These are phyloP conservation scores for Phlegmacium glaucopus DNA, from an alignment of 768 basidiomycete species.

Conservation along the genomic window DNA sequence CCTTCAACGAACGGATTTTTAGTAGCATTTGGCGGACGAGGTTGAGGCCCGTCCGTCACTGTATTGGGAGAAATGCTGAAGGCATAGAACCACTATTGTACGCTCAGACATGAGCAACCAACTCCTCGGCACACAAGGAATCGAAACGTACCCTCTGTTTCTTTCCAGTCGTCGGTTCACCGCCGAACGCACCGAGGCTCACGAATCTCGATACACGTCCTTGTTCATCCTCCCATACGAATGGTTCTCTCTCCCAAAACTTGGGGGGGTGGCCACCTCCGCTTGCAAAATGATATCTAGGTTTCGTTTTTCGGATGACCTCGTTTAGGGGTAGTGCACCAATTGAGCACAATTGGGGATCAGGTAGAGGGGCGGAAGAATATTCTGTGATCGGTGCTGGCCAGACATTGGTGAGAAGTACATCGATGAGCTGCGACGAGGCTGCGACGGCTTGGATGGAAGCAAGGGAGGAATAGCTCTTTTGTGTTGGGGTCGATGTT, in stretches of 20 bases:
- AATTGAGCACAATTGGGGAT: constrained; percentile 38
- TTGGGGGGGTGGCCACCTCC: constrained; percentile 59
- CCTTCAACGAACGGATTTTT: constrained; percentile 64
- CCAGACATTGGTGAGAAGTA: constrained; percentile 80
- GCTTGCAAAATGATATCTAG: constrained; percentile 85
- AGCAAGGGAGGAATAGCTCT: constrained; percentile 62
- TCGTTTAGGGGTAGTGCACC: constrained; percentile 64
- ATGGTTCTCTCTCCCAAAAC: constrained; percentile 97
- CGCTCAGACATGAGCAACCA: background rate
- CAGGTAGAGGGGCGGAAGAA: constrained; percentile 51
- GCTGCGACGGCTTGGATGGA: constrained; percentile 60
- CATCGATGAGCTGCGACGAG: constrained; percentile 68
- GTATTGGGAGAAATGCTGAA: constrained; percentile 73
- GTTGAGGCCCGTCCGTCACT: constrained; percentile 28
- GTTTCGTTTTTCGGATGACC: constrained; percentile 60
- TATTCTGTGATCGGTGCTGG: constrained; percentile 62
- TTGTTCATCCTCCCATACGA: constrained; percentile 72
- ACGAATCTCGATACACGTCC: constrained; percentile 76
- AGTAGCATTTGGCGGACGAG: constrained; percentile 60
- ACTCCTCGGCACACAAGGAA: background rate
- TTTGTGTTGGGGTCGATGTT: constrained; percentile 33
- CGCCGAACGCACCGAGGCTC: constrained; percentile 86
- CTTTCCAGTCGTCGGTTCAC: constrained; percentile 54
- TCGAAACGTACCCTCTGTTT: constrained; percentile 72
- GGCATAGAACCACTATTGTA: constrained; percentile 91